phyloP scores from a whole-genome alignment of 1,284 basidiomycete species.

The Psilocybe mexicana region DNA sequence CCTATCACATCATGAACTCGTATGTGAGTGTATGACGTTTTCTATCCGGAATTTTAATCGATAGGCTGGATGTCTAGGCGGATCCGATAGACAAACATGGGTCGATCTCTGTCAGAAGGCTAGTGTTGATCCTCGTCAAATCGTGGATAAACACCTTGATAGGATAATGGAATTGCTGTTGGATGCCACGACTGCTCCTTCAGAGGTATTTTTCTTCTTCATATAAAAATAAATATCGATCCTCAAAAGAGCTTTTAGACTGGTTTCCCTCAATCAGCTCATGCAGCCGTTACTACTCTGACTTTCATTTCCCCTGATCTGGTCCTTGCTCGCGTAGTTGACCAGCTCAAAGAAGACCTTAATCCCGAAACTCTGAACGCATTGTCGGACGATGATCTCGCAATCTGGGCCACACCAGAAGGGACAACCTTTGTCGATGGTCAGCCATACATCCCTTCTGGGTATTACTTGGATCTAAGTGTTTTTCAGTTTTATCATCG shows the following conservation, averaged over 20 bases:
- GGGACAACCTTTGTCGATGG: slow-evolving; percentile 81
- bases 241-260: slow-evolving; percentile 27
- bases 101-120: slow-evolving; percentile 80
- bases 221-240: neutral
- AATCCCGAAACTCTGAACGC: slow-evolving; percentile 56
- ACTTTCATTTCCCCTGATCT: slow-evolving; percentile 75
- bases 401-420: slow-evolving; percentile 83
- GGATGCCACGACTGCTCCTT: slow-evolving; percentile 41
- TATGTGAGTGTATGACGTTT: slow-evolving; percentile 47
- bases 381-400: slow-evolving; percentile 73
- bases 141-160: slow-evolving; percentile 54
- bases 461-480: slow-evolving; percentile 3
- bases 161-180: slow-evolving; percentile 52
- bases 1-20: slow-evolving; percentile 72
- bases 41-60: neutral
- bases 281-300: slow-evolving; percentile 74
- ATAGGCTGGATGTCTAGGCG: slow-evolving; percentile 36
- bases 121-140: slow-evolving; percentile 63
- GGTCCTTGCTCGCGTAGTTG: slow-evolving; percentile 70
- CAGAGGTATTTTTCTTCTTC: slow-evolving; percentile 39
- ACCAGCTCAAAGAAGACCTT: slow-evolving; percentile 67
- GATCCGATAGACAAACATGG: slow-evolving; percentile 70
- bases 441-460: slow-evolving; percentile 32
- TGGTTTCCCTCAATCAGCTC: slow-evolving; percentile 66
- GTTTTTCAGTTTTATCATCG: slow-evolving; percentile 56